These are phyloP conservation scores for Malassezia dermatis DNA, from an alignment of 1,284 basidiomycete species.

Conservation along the genomic window DNA sequence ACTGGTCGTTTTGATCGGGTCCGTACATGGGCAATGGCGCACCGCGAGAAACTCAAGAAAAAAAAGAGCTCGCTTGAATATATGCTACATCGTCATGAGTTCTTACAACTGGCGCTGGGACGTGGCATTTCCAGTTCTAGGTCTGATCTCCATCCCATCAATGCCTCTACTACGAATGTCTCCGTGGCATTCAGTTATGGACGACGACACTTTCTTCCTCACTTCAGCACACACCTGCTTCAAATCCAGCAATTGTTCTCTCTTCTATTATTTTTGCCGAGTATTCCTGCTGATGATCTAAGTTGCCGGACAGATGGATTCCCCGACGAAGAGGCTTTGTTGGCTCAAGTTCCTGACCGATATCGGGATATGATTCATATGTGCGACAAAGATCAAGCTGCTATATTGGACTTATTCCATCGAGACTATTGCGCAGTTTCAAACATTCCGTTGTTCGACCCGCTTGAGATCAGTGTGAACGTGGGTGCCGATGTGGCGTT, in stretches of 20 bases:
- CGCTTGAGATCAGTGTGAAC: constrained; percentile 73
- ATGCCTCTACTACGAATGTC: constrained; percentile 18
- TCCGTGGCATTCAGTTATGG: constrained; percentile 64
- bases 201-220: constrained; percentile 58
- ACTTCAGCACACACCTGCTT: constrained; percentile 57
- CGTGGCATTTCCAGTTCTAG: background rate
- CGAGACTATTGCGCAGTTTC: constrained; percentile 78
- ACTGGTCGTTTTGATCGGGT: constrained; percentile 27
- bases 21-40: constrained; percentile 26
- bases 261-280: constrained; percentile 62
- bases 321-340: constrained; percentile 13
- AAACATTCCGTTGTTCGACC: constrained; percentile 76
- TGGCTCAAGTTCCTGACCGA: constrained; percentile 21
- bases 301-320: background rate
- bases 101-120: constrained; percentile 31
- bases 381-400: constrained; percentile 53
- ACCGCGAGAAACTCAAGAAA: constrained; percentile 21
- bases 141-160: background rate
- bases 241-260: constrained; percentile 70
- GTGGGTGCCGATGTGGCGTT: constrained; percentile 81
- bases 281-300: constrained; percentile 15
- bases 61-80: constrained; percentile 33
- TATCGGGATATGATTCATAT: constrained; percentile 31
- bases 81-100: constrained; percentile 30
- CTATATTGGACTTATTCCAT: constrained; percentile 69